Percentiles rank a stretch among this genome's conserved stretches.
Conservation (phyloP, 805 yeast genomes). For the Yamadazyma philogaea region DNA sequence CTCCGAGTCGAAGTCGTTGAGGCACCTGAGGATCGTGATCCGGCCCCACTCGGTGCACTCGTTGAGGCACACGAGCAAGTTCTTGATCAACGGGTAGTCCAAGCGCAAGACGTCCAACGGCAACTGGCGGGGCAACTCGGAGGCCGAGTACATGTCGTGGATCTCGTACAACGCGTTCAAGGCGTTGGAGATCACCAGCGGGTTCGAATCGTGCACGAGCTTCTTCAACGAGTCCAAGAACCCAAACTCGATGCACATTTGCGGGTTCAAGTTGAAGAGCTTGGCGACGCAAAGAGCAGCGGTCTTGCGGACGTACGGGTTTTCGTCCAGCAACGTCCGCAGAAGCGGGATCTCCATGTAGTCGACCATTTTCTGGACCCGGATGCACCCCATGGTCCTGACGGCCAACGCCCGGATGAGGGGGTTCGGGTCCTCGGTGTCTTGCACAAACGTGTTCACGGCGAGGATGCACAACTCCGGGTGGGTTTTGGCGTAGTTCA, state of each 20-base stretch:
- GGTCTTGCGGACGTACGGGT: constrained; percentile 95
- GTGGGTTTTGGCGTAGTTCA: constrained; percentile 96
- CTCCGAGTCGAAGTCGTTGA: constrained; percentile 64
- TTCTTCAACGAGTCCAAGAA: constrained; percentile 66
- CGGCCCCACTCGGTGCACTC: constrained; percentile 99
- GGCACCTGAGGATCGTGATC: constrained; percentile 78
- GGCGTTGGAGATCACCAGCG: constrained; percentile 96
- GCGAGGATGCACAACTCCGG: constrained; percentile 96
- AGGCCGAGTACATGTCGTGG: constrained; percentile 54
- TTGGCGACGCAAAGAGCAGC: constrained; percentile 98
- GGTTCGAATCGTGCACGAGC: constrained; percentile 81
- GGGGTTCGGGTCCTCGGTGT: constrained; percentile 95
- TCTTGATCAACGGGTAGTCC: constrained; percentile 45
- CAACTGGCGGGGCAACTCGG: constrained; percentile 25
- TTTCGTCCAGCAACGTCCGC: constrained; percentile 83
- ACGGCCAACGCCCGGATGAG: constrained; percentile 93
- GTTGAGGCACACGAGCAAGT: constrained; percentile 77
- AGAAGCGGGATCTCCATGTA: constrained; percentile 88
- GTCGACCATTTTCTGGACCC: constrained; percentile 93
- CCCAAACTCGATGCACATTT: constrained; percentile 82
- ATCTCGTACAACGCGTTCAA: constrained; percentile 84
- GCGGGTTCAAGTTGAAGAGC: constrained; percentile 79
- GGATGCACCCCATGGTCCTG: constrained; percentile 96
- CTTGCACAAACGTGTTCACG: constrained; percentile 93
- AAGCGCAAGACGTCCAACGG: constrained; percentile 34